Evolutionary conservation across 208 protist species (phyloP), one percentile per base, ranked within the genome.

Genomic region (Leishmania lainsoni): DNA sequence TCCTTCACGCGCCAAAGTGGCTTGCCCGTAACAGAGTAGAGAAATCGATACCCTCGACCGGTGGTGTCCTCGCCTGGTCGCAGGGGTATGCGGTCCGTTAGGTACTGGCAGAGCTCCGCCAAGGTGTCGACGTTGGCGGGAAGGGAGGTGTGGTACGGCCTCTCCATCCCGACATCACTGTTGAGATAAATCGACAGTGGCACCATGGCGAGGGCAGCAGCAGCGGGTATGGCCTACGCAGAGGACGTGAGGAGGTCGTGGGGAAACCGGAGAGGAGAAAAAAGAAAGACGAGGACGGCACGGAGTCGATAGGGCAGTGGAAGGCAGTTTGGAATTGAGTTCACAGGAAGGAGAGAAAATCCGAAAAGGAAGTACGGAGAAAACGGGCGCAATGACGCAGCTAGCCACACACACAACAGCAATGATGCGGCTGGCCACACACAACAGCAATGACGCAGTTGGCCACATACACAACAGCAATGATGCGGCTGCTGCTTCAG

Each of bases 1-100:
- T 94, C 93, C 74, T 79, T 78, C 39, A 95, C 93, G 10, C 90
- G 90, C 91, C 92, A 95, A 17, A 97, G 88, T 20, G 93, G 91
- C 74, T 86, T 89, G 32, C 93, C 93, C 1, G 69, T 69, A 12
- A 92, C 42, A 16, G 85, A 89, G 86, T 97, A 97, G 9, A 95
- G 86, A 76, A 97, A 97, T 42, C 92, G 90, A 76, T 93, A 92
- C 12, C 93, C 87, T 5, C 80, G 72, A 0, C 83, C 88, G 16
- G 73, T 72, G 51, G 77, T 54, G 56, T 87, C 84, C 9, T 82
- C 78, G 32, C 70, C 83, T 0, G 74, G 84, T 1, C 85, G 81
- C 0, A 76, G 84, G 12, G 91, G 83, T 22, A 97, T 85, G 14
- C 81, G 75, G 5, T 51, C 35, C 10, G 89, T 93, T 16, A 97